A percentile compares a stretch with the other conserved stretches of the same genome.
phyloP scores from a whole-genome alignment of 169 alveolate genomes.

The Plasmodium berghei region DNA sequence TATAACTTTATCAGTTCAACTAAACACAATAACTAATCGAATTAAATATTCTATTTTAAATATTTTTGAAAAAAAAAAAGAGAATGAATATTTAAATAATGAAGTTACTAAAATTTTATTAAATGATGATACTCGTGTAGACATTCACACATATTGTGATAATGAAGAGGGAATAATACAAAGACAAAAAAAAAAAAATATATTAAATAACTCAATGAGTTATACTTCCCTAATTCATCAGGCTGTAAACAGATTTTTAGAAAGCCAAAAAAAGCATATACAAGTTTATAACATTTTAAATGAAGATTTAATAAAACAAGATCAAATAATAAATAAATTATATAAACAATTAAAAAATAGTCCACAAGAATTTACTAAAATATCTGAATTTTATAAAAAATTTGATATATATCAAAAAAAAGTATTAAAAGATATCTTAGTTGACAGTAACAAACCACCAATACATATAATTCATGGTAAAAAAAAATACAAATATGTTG shows the following conservation, averaged over 20 bases:
- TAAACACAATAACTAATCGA: slow-evolving; percentile 48
- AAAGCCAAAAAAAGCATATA: slow-evolving; percentile 26
- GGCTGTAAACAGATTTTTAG: slow-evolving; percentile 32
- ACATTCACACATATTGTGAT: no score
- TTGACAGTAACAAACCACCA: slow-evolving; percentile 16
- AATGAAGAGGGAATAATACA: background rate
- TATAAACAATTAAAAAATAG: slow-evolving; percentile 31
- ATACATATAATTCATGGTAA: slow-evolving; percentile 53
- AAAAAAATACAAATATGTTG: background rate
- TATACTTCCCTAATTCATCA: slow-evolving; percentile 43
- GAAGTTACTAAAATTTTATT: slow-evolving; percentile 10
- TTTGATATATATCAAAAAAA: slow-evolving; percentile 63
- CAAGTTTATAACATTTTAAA: background rate
- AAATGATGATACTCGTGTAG: slow-evolving; percentile 1
- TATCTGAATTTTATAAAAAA: slow-evolving; percentile 36
- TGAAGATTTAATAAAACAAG: slow-evolving; percentile 42
- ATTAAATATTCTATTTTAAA: slow-evolving; percentile 45
- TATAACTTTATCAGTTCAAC: slow-evolving; percentile 27
- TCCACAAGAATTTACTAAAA: slow-evolving; percentile 25
- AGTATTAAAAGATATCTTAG: slow-evolving; percentile 30
- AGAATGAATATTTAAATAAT: slow-evolving; percentile 7
- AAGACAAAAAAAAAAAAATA: background rate
- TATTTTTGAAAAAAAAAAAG: slow-evolving; percentile 21
- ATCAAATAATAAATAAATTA: slow-evolving; percentile 26
- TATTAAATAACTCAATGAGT: background rate